Evolutionary conservation across 345 rosid species (phyloP), one percentile per base, ranked within the genome.

Genomic region (Pistacia vera): DNA sequence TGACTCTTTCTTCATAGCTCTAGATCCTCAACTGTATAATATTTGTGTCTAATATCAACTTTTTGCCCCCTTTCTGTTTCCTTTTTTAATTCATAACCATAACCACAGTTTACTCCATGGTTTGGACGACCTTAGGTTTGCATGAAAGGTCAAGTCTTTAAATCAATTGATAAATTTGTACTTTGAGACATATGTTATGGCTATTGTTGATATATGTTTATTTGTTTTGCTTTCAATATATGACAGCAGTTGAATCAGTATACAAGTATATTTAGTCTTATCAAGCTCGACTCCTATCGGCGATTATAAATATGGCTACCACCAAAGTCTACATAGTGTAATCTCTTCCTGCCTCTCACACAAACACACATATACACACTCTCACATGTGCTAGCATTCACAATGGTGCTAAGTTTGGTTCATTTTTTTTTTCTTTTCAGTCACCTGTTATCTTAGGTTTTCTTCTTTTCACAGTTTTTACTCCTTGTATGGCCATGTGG

Each of bases 401-500:
- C 36, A 57, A 48, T 64, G 20, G 9, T 36, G 58, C 62, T 33
- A 12, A 22, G 9, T 67, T 64, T 17, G 33, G 25, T 73, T 16
- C 25, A 0, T 3, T 36, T 71, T 71, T 66, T 20, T 17, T 54
- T 2, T 36, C 25, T 18, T 59, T 41, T 51, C 4, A 18, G 17
- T 61, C 16, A 16, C 56, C 51, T 5, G 55, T 6, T 12, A 18
- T 46, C 20, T 25, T 46, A 28, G 51, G 9, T 20, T 2, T 44
- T 10, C 20, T 49, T 36, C 22, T 9, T 33, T 64, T 79, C 30
- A 4, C 73, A 95, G 98, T 78, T 92, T 81, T 77, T 93, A 95
- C 77, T 90, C 99, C 28, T 73, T 95, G 70, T 69, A 92, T 71
- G 90, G 98, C 20, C 98, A 95, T 66, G 98, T 95, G 38, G 97